A percentile compares a stretch with the other conserved stretches of the same genome.
Evolutionary conservation across 140 eudicot species (phyloP).

Genomic region (Anethum foeniculum): DNA sequence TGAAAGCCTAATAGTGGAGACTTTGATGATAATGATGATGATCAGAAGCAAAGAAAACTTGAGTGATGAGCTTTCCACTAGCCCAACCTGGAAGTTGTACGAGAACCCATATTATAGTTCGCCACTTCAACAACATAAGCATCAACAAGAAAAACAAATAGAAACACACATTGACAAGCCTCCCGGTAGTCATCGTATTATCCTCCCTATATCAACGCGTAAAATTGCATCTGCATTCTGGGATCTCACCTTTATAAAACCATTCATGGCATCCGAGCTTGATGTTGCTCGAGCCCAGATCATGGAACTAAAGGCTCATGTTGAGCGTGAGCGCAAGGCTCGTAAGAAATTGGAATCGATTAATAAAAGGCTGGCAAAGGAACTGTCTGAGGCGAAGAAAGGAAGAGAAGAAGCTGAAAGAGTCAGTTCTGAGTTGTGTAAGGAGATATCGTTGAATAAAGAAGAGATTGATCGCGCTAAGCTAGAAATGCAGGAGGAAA

Average conservation of each 20-base stretch:
- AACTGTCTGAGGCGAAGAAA: constrained; percentile 47
- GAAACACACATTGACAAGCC: constrained; percentile 15
- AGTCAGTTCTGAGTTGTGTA: constrained; percentile 51
- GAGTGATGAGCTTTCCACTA: constrained; percentile 33
- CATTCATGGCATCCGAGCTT: constrained; percentile 64
- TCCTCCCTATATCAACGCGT: constrained; percentile 52
- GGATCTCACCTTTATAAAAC: constrained; percentile 66
- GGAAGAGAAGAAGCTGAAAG: constrained; percentile 48
- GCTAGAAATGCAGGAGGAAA: constrained; percentile 66
- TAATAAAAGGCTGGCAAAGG: constrained; percentile 44
- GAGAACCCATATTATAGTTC: constrained; percentile 71
- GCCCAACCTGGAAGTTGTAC: constrained; percentile 87
- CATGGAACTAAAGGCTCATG: constrained; percentile 43
- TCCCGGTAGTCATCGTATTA: constrained; percentile 44
- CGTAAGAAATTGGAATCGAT: constrained; percentile 56
- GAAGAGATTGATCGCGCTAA: constrained; percentile 37
- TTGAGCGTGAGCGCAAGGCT: constrained; percentile 55
- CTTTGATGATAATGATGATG: constrained; percentile 55
- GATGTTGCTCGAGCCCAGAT: constrained; percentile 50
- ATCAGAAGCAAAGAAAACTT: constrained; percentile 42
- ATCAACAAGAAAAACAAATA: constrained; percentile 13
- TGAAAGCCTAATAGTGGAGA: constrained; percentile 32
- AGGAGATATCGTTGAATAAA: constrained; percentile 31
- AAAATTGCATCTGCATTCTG: constrained; percentile 70
- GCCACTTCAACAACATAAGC: constrained; percentile 18